Evolutionary conservation across 179 eudicot genomes (phyloP).

Genomic region (Pouteria campechiana): DNA sequence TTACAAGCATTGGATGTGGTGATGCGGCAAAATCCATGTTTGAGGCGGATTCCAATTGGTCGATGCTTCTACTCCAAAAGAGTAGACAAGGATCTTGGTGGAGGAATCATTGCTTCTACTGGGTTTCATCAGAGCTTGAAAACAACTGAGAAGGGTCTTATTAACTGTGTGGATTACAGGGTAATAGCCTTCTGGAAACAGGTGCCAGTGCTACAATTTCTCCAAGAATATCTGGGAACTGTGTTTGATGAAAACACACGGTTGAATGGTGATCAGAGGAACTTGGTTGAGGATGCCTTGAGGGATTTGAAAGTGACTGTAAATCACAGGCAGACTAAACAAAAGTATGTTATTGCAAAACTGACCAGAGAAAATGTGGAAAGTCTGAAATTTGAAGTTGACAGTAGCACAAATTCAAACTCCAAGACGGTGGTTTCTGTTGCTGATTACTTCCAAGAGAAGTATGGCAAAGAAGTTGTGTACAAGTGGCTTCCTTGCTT

Average conservation of each 20-base stretch:
- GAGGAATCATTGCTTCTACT: conserved; percentile 40
- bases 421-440: conserved; percentile 18
- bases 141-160: conserved; percentile 49
- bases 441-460: conserved; percentile 39
- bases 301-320: conserved; percentile 44
- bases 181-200: conserved; percentile 44
- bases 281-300: conserved; percentile 16
- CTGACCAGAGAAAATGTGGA: conserved; percentile 26
- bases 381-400: conserved; percentile 26
- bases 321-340: conserved; percentile 48
- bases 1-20: conserved; percentile 61
- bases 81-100: conserved; percentile 12
- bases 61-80: conserved; percentile 23
- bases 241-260: conserved; percentile 8
- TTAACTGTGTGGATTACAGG: conserved; percentile 55
- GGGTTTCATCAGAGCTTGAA: conserved; percentile 55
- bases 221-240: conserved; percentile 21
- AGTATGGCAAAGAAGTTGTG: conserved; percentile 20
- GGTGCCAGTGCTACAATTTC: conserved; percentile 41
- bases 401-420: conserved; percentile 24
- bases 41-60: conserved; percentile 36
- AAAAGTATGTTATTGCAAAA: conserved; percentile 26
- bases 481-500: conserved; percentile 38
- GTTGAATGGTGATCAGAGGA: conserved; percentile 4
- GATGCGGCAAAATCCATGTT: conserved; percentile 60